Evolutionary conservation across 1,284 basidiomycete genomes (phyloP), one percentile per base, ranked within the genome.

Genomic region (Puccinia horiana): DNA sequence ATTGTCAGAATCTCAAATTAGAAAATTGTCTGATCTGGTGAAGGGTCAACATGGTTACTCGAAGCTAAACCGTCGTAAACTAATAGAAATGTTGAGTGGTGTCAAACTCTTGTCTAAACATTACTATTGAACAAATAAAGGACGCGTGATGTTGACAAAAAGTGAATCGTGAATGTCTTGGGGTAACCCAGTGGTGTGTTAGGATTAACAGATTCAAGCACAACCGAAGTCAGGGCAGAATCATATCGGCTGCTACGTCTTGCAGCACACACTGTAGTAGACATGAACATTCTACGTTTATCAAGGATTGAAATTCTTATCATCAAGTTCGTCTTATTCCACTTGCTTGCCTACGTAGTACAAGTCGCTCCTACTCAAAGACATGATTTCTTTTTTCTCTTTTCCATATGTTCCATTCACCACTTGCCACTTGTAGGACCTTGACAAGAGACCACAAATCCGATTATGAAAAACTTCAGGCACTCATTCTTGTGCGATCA

Each of bases 391-490:
- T 69, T 44, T 52, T 52, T 52, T 67, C 35, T 67, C 35, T 16
- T 52, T 32, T 49, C 26, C 16, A 58, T 76, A 47, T 63, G 58
- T 42, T 65, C 2, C n/a, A 6, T 29, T 44, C 11, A 40, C 40
- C 37, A 44, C 26, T 42, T 44, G 23, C 20, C 82, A 76, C 12
- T 35, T 74, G 72, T 82, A 95, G 95, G 83, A 92, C 95, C 0
- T 89, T 98, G 40, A 91, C 92, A 0, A 91, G 95, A 23, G 96
- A 98, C 86, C 92, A 91, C 85, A 93, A 94, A 85, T 89, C 92
- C 84, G 90, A 92, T 0, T 89, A 92, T 1, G 96, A 99, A 88
- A 93, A 95, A 85, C 94, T 98, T 86, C 95, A 98, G 86, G 94
- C 91, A n/a, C 91, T 99, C 85, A 94, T 94, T 83, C 91, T 98